Evolutionary conservation across 139 green algal genomes (phyloP).

Genomic region (Haematococcus sp.): DNA sequence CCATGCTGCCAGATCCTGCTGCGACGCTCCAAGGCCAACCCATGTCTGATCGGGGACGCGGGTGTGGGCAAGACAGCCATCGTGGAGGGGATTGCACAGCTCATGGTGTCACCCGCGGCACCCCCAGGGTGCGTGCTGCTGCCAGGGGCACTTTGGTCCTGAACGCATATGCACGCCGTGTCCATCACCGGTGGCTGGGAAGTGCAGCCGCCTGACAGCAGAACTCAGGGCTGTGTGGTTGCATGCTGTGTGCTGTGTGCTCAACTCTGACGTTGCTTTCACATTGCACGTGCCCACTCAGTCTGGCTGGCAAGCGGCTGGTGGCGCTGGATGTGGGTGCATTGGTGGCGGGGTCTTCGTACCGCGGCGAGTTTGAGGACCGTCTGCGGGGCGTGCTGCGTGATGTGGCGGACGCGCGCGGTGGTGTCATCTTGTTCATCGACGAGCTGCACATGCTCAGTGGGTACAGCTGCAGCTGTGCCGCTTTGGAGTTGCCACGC

Average conservation of each 20-base stretch:
- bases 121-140: constrained; percentile 27
- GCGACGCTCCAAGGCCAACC: constrained; percentile 91
- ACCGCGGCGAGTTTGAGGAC: constrained; percentile 88
- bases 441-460: constrained; percentile 73
- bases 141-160: neutral
- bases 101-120: constrained; percentile 57
- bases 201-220: no score
- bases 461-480: no score
- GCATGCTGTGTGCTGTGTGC: neutral
- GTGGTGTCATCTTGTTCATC: constrained; percentile 69
- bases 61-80: constrained; percentile 80
- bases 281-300: no score
- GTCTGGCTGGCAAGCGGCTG: constrained; percentile 60
- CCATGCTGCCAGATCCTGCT: constrained; percentile 80
- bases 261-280: no score
- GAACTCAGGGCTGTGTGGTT: neutral
- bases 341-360: constrained; percentile 85
- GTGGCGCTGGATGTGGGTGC: constrained; percentile 82
- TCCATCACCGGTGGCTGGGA: no score
- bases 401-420: constrained; percentile 44
- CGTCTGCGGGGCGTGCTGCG: constrained; percentile 57
- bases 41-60: constrained; percentile 84
- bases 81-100: constrained; percentile 86
- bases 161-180: no score
- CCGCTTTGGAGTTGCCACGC: no score